Conservation (phyloP, 139 green algal species). For the Chlamydomonas applanata region DNA sequence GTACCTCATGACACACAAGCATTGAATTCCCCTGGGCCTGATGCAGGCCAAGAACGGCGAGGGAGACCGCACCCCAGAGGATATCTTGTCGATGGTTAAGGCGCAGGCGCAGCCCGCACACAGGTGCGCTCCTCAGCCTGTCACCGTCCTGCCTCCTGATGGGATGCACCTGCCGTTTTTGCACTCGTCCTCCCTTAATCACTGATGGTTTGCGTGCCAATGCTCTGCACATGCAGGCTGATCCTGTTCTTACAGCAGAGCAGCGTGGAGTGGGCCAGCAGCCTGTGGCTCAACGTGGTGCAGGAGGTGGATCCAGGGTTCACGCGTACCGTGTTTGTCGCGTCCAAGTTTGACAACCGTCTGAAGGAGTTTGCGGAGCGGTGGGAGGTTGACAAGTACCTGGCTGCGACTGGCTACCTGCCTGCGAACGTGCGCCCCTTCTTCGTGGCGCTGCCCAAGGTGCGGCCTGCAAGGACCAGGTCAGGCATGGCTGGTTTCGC, state of each 20-base stretch:
- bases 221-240: slow-evolving; percentile 70
- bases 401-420: slow-evolving; percentile 85
- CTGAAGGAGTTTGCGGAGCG: slow-evolving; percentile 90
- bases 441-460: slow-evolving; percentile 93
- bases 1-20: no score
- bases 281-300: slow-evolving; percentile 88
- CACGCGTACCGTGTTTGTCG: slow-evolving; percentile 79
- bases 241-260: slow-evolving; percentile 95
- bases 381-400: slow-evolving; percentile 94
- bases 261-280: slow-evolving; percentile 90
- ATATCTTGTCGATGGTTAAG: slow-evolving; percentile 93
- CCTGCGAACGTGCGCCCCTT: slow-evolving; percentile 82
- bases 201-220: no score
- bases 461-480: slow-evolving; percentile 9
- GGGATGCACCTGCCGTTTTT: neutral
- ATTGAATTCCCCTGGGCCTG: no score
- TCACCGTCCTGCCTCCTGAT: neutral
- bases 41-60: slow-evolving; percentile 78
- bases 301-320: slow-evolving; percentile 91
- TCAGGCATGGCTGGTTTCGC: no score
- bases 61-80: slow-evolving; percentile 80
- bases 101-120: slow-evolving; percentile 76
- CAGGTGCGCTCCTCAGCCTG: slow-evolving; percentile 35
- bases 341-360: slow-evolving; percentile 95
- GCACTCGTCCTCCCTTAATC: neutral